Base-by-base conservation (phyloP, 441 rosid genomes). In the Pelargonium australe region DNA sequence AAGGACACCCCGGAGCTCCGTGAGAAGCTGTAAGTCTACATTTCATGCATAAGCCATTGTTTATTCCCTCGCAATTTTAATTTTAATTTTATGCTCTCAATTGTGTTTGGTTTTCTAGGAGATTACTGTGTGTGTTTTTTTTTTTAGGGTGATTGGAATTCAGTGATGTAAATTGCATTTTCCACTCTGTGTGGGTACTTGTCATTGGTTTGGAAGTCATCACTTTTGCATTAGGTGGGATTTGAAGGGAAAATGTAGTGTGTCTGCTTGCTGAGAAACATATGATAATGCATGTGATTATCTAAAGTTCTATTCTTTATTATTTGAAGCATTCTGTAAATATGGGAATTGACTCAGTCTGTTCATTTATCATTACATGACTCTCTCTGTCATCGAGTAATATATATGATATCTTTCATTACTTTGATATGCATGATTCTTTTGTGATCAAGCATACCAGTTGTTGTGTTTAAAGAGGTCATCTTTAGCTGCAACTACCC, bases 1-100 rank as follows among this genome's bases (percentile, higher is more conserved):
- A 88, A 82, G 78, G 94, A 88, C 80, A 86, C 89, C 66, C 80
- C 82, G 34, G 87, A 88, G 17, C 91, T 83, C 73, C 94, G 91
- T 68, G 85, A 69, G 40, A 85, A 80, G 68, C 73, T 88, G 94
- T 86, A 2, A 44, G 57, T 69, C 25, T 37, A 23, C 47, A 25
- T 25, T 25, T 25, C 9, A 2, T 67, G 25, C 20, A 17, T 20
- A 16, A 14, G 16, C 7, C 57, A 12, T 49, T 13, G 4, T 45
- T 10, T 53, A 1, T 25, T 25, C 12, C 45, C 11, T 17, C 19
- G 3, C 58, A 43, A 9, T 44, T 44, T 11, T 8, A 5, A 44
- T 44, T 44, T 11, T 8, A 44, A 25, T 25, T 44, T 44, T 8
- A 44, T 8, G 49, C 12, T 44, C 12, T 7, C 14, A 47, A 47